Evolutionary conservation across 31 red algal species (phyloP), one percentile per base, ranked within the genome.

Genomic region (Endocladia muricata): DNA sequence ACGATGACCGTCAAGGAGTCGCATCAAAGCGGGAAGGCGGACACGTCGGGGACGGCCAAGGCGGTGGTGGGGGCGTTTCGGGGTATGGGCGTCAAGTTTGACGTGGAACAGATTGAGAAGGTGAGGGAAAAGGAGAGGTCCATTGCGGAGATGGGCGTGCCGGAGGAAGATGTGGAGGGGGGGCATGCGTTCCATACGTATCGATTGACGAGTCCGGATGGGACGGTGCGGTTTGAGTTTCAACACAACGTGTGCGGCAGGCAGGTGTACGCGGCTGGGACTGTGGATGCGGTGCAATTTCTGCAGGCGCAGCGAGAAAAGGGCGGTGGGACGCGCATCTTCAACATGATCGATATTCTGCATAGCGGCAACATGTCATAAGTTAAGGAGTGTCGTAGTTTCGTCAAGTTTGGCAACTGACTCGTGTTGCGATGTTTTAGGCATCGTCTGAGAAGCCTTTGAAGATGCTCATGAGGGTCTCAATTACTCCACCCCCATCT

Each of bases 121-220:
- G 85, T 98, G 28, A 88, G 96, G 32, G 76, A 84, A 6, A 74
- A 61, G 32, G 25, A 40, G 13, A 51, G 79, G 33, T 86, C 85
- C 11, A 35, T 82, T 25, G 33, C 66, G 15, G 70, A 78, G 23
- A 88, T 98, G 87, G 59, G 80, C 4, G 92, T 98, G 15, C 96
- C 96, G 19, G n/a, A 61, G 17, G 79, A 92, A 48, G 59, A 81
- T 70, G 36, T 91, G 37, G 66, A 49, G 63, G 34, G 77, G 4
- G 96, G 96, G 2, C 96, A 98, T 80, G 96, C 96, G 26, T 98
- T 92, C 61, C 96, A 98, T 57, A 98, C 96, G 22, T 98, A 98
- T 63, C 78, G 60, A 38, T 58, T 98, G n/a, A 75, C 80, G 19
- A 98, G 96, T 73, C 76, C 91, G 6, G 96, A 98, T 55, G 89